phyloP scores from a whole-genome alignment of 768 basidiomycete genomes.

The Boletus edulis region DNA sequence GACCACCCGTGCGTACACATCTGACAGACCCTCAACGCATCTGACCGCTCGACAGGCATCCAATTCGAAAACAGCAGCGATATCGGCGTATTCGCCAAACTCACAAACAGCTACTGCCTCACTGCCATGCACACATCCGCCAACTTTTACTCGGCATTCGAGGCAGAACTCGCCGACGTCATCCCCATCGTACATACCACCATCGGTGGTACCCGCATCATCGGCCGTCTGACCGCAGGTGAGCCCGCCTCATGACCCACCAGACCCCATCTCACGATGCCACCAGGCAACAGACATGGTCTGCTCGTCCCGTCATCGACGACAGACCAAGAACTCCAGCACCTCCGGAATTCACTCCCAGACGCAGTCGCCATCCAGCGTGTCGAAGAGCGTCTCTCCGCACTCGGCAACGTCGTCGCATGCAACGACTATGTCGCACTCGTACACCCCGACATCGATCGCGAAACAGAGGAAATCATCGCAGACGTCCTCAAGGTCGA shows the following conservation, averaged over 20 bases:
- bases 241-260: neutral
- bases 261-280: neutral
- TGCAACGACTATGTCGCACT: slow-evolving; percentile 99
- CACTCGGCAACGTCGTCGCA: slow-evolving; percentile 96
- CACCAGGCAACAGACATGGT: slow-evolving; percentile 89
- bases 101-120: slow-evolving; percentile 98
- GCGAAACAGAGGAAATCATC: slow-evolving; percentile 99
- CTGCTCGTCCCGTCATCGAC: slow-evolving; percentile 94
- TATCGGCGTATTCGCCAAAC: slow-evolving; percentile 94
- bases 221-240: slow-evolving; percentile 94
- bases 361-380: slow-evolving; percentile 93
- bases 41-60: slow-evolving; percentile 49
- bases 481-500: slow-evolving; percentile 99
- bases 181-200: slow-evolving; percentile 95
- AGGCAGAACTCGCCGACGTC: slow-evolving; percentile 89
- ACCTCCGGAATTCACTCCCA: slow-evolving; percentile 92
- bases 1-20: too few relatives aligned
- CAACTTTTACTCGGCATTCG: slow-evolving; percentile 98
- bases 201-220: slow-evolving; percentile 91
- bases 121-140: slow-evolving; percentile 90
- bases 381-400: slow-evolving; percentile 95
- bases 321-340: slow-evolving; percentile 97
- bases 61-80: slow-evolving; percentile 96
- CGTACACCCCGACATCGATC: slow-evolving; percentile 96
- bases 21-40: neutral